phyloP scores from a whole-genome alignment of 768 basidiomycete species.

The Glaciozyma antarctica region DNA sequence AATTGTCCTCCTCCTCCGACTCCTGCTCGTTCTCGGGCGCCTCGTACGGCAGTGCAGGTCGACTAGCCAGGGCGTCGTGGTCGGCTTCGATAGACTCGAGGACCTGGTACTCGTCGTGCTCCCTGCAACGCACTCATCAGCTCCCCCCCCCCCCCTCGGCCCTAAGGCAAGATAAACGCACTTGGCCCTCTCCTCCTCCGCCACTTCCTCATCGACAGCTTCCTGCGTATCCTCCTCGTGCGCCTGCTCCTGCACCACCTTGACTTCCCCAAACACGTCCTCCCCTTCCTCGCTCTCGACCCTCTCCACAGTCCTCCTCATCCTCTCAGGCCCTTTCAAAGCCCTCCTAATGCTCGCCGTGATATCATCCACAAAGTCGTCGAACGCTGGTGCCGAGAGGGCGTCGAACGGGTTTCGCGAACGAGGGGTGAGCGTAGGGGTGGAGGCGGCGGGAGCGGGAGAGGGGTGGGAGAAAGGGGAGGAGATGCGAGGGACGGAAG shows the following conservation, averaged over 20 bases:
- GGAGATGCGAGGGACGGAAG: background rate
- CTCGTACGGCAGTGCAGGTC: too few species aligned
- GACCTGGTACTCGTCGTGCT: background rate
- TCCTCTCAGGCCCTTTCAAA: background rate
- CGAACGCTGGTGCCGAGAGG: background rate
- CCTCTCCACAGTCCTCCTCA: background rate
- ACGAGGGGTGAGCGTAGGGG: background rate
- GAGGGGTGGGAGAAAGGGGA: background rate
- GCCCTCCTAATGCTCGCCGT: background rate
- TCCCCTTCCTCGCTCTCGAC: background rate
- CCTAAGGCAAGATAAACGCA: too few species aligned
- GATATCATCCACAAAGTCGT: background rate
- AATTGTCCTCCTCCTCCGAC: background rate
- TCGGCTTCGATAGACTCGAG: background rate
- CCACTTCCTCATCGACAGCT: background rate
- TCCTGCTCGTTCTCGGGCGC: background rate
- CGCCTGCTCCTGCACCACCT: background rate
- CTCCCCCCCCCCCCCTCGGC: background rate
- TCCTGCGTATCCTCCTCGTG: background rate
- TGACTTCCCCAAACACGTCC: background rate
- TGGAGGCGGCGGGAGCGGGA: background rate
- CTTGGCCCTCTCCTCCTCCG: background rate
- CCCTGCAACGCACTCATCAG: background rate
- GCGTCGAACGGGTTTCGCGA: background rate
- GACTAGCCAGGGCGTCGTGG: background rate